Conservation (phyloP, 176 grass and related monocot species). For the Carex pumila region DNA sequence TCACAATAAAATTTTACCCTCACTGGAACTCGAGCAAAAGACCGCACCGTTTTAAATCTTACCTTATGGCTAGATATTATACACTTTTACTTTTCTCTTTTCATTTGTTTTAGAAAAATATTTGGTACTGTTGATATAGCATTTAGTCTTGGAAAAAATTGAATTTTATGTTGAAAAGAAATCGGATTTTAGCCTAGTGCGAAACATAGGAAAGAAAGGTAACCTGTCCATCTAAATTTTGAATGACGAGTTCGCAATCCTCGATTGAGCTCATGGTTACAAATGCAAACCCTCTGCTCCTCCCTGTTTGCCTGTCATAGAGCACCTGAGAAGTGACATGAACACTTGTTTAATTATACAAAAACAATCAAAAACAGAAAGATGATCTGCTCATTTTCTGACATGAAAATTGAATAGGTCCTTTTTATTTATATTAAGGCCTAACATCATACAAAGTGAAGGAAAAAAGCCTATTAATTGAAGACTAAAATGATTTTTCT, state of each 20-base stretch:
- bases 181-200: background rate
- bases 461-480: background rate
- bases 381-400: background rate
- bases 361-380: background rate
- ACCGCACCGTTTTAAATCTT: no score
- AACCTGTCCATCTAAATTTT: conserved; percentile 79
- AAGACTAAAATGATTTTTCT: background rate
- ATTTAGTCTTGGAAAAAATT: background rate
- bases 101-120: background rate
- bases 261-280: conserved; percentile 77
- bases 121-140: background rate
- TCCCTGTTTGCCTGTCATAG: conserved; percentile 70
- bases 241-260: conserved; percentile 70
- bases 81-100: background rate
- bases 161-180: background rate
- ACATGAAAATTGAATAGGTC: background rate
- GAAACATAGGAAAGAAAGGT: background rate
- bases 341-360: background rate
- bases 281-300: conserved; percentile 93
- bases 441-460: background rate
- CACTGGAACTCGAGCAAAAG: no score
- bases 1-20: no score
- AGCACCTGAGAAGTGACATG: conserved; percentile 47
- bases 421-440: background rate
- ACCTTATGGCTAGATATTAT: background rate